Percentiles rank a stretch among this genome's conserved stretches.
Evolutionary conservation across 257 asterid genomes (phyloP).

Genomic region (Fraxinus cuspidata): DNA sequence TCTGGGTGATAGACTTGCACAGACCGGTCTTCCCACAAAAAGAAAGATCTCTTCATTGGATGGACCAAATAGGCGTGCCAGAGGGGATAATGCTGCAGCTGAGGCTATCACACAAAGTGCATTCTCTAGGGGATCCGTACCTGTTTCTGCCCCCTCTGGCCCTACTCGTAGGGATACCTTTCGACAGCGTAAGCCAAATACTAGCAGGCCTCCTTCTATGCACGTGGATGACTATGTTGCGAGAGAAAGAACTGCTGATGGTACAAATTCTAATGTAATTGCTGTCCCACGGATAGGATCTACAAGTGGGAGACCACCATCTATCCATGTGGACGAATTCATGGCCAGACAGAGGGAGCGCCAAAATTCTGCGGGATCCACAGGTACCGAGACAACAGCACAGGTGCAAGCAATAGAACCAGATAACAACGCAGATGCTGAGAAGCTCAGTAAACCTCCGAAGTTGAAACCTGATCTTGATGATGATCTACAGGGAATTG

Average conservation of each 20-base stretch:
- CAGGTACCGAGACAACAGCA: conserved; percentile 49
- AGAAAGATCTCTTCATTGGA: conserved; percentile 69
- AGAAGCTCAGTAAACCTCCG: conserved; percentile 57
- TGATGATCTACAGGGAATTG: conserved; percentile 96
- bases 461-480: conserved; percentile 78
- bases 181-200: conserved; percentile 96
- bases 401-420: conserved; percentile 49
- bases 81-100: conserved; percentile 59
- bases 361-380: conserved; percentile 51
- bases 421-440: conserved; percentile 53
- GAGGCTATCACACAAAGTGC: conserved; percentile 60
- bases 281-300: conserved; percentile 74
- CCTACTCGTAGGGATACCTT: conserved; percentile 89
- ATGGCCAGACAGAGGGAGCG: conserved; percentile 97
- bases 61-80: conserved; percentile 65
- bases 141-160: conserved; percentile 60
- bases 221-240: conserved; percentile 98
- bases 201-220: conserved; percentile 99
- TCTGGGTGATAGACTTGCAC: conserved; percentile 75
- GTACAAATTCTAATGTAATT: conserved; percentile 74
- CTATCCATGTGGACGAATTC: conserved; percentile 94
- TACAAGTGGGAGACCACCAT: conserved; percentile 88
- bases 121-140: conserved; percentile 68
- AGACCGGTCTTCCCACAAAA: conserved; percentile 57
- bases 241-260: conserved; percentile 86